Evolutionary conservation across 352 stramenopile species (phyloP).

Genomic region (Pythium guiyangense): DNA sequence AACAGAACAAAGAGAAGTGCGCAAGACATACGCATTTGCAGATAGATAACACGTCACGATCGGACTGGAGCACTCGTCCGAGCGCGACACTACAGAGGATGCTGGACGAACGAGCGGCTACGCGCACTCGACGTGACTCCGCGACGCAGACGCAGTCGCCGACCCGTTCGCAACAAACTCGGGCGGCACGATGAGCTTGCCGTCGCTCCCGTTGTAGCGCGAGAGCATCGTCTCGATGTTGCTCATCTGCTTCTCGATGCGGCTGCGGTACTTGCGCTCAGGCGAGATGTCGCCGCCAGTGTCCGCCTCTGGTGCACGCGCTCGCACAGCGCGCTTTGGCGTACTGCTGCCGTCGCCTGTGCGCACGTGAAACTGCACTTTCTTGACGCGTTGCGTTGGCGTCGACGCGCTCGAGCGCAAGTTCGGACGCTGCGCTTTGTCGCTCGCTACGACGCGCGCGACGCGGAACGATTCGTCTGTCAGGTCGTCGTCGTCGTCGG

Average conservation of each 20-base stretch:
- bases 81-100: no score
- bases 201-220: not conserved
- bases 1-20: no score
- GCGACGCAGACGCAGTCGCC: not conserved
- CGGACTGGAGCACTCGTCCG: no score
- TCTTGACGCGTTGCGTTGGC: constrained; percentile 9
- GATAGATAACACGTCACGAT: no score
- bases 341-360: not conserved
- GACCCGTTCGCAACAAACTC: not conserved
- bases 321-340: constrained; percentile 1
- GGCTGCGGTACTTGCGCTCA: constrained; percentile 19
- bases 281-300: constrained; percentile 12
- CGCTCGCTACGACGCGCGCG: not conserved
- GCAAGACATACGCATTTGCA: no score
- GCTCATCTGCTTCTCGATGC: constrained; percentile 18
- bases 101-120: no score
- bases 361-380: constrained; percentile 6
- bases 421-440: constrained; percentile 1
- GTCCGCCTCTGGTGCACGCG: not conserved
- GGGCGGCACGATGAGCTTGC: not conserved
- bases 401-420: constrained; percentile 1
- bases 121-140: not conserved
- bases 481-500: not conserved
- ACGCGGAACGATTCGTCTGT: not conserved
- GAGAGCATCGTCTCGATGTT: constrained; percentile 20